Base-by-base conservation (phyloP, 2,329 filamentous ascomycete genomes). In the Penicillium griseofulvum region DNA sequence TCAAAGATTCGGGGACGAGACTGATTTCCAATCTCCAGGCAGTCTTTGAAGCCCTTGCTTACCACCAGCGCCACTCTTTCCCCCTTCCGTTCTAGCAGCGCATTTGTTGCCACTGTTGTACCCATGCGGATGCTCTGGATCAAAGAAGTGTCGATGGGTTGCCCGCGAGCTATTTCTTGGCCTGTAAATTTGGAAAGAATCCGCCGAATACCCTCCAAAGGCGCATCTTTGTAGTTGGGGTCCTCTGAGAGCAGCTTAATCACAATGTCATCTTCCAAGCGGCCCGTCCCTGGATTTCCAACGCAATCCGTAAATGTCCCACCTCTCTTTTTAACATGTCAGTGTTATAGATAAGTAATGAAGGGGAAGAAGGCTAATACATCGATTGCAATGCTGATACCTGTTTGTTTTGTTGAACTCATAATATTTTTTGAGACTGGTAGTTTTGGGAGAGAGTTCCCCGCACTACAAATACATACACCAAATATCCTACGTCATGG, bases 91-190 rank as follows among this genome's bases (percentile, higher is more conserved):
- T 97, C 92, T 2, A 97, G 80, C 53, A 97, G 76, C 0, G 92
- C 92, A 72, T 97, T 97, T 0, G 92, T 97, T 10, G 92, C 92
- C 12, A 97, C 91, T 0, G 92, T 97, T 1, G 92, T 97, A 42
- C 92, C 92, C 92, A 97, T 97, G 45, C 92, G 87, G 70, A 97
- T 96, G 52, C 89, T 91, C 64, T 94, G 90, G 64, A 97, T 95
- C 67, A 86, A 77, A 17, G 86, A 84, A 1, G 91, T 96, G 71
- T 96, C 91, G 9, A 96, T 78, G 1, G 88, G 79, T 69, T 91
- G 80, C 26, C 90, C 91, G 45, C 91, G 86, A 4, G 90, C 89
- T 42, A 95, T 91, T 5, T 93, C 87, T 55, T 82, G 81, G 51
- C 82, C 81, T 2, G 86, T 84, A 72, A 95, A 95, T 64, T 85